A percentile compares a stretch with the other conserved stretches of the same genome.
These are phyloP conservation scores for Peniophora sp. DNA, from an alignment of 1,284 basidiomycete species.

Conservation along the genomic window DNA sequence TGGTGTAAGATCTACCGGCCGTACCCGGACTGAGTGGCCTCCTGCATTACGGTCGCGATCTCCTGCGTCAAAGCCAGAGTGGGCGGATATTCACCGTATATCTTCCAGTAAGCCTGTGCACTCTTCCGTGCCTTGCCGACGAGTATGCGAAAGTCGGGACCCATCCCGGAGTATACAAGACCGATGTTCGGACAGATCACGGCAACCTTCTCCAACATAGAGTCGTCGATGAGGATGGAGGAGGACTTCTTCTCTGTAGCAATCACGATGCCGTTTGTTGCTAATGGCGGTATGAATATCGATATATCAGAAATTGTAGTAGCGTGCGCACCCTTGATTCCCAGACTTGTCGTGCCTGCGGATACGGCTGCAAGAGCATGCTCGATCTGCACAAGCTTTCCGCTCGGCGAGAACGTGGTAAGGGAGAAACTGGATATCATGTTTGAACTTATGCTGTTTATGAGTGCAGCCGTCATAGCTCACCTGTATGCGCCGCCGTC, in stretches of 20 bases:
- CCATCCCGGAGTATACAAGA: constrained; percentile 99
- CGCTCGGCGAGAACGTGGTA: constrained; percentile 97
- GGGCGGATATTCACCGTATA: constrained; percentile 98
- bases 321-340: constrained; percentile 81
- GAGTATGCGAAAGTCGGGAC: constrained; percentile 94
- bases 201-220: constrained; percentile 94
- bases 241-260: constrained; percentile 99
- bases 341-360: constrained; percentile 94
- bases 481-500: constrained; percentile 82
- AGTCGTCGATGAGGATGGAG: constrained; percentile 95
- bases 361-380: constrained; percentile 96
- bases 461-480: constrained; percentile 6
- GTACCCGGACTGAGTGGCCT: constrained; percentile 97
- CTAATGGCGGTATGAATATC: constrained; percentile 37
- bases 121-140: constrained; percentile 94
- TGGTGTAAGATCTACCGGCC: constrained; percentile 20
- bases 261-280: constrained; percentile 97
- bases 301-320: constrained; percentile 5
- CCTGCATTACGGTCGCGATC: constrained; percentile 97
- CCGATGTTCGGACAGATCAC: constrained; percentile 98
- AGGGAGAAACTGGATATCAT: constrained; percentile 78
- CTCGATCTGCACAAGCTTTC: constrained; percentile 98
- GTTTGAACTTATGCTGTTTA: background rate
- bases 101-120: constrained; percentile 99
- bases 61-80: constrained; percentile 95